A percentile compares a stretch with the other conserved stretches of the same genome.
These are phyloP conservation scores for Flueggea neowawraea DNA, from an alignment of 441 rosid genomes.

Conservation along the genomic window DNA sequence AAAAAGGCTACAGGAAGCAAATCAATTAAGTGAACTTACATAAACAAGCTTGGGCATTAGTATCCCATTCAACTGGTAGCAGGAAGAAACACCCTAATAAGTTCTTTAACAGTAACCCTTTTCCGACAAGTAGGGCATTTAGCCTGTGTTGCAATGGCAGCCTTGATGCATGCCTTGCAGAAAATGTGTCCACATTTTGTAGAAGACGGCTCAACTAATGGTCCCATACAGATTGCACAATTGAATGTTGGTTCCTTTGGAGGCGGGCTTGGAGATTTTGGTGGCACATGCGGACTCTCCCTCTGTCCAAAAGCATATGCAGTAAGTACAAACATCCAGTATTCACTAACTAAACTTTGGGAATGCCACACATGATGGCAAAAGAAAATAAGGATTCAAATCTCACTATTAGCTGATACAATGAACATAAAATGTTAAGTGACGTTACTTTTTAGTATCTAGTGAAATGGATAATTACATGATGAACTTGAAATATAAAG, in stretches of 20 bases:
- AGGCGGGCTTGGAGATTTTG: slow-evolving; percentile 29
- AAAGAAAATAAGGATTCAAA: too few species aligned
- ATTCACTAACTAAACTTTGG: too few species aligned
- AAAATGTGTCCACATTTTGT: slow-evolving; percentile 98
- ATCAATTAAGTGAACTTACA: slow-evolving; percentile 31
- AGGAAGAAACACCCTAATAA: slow-evolving; percentile 91
- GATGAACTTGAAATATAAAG: too few species aligned
- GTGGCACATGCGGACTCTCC: slow-evolving; percentile 16
- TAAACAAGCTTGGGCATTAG: slow-evolving; percentile 11
- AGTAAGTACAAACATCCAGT: not conserved
- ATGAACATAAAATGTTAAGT: too few species aligned
- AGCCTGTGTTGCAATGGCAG: slow-evolving; percentile 48
- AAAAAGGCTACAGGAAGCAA: not conserved
- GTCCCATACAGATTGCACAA: slow-evolving; percentile 89
- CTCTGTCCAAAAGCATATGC: slow-evolving; percentile 32
- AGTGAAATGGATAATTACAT: too few species aligned
- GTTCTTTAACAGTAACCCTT: slow-evolving; percentile 46
- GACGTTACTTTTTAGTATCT: too few species aligned
- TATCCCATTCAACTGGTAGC: slow-evolving; percentile 44
- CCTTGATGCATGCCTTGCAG: slow-evolving; percentile 74
- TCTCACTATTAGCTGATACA: too few species aligned
- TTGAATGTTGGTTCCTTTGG: slow-evolving; percentile 65
- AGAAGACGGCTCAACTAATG: slow-evolving; percentile 68
- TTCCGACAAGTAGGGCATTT: slow-evolving; percentile 96
- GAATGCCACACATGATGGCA: too few species aligned